Evolutionary conservation across 1,284 basidiomycete genomes (phyloP).

Genomic region (Pulveroboletus sp.): DNA sequence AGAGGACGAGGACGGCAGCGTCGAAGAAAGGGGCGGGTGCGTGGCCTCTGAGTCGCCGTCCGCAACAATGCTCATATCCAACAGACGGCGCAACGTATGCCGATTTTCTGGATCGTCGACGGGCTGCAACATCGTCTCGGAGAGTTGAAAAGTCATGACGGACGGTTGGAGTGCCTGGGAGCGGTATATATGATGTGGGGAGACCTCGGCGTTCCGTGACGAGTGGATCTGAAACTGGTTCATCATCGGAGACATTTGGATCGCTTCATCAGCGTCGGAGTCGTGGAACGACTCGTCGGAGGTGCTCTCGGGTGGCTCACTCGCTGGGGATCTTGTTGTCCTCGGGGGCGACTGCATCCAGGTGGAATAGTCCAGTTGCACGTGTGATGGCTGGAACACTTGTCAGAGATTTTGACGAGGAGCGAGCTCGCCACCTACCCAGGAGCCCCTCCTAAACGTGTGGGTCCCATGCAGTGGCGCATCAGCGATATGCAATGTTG

Average conservation of each 20-base stretch:
- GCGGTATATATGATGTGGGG: slow-evolving; percentile 6
- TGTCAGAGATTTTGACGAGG: slow-evolving; percentile 21
- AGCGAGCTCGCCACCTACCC: slow-evolving; percentile 21
- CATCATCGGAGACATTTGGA: slow-evolving; percentile 37
- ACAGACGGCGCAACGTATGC: slow-evolving; percentile 18
- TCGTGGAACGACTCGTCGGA: slow-evolving; percentile 37
- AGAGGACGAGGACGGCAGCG: slow-evolving; percentile 4
- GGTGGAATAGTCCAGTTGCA: slow-evolving; percentile 17
- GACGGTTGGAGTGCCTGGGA: slow-evolving; percentile 27
- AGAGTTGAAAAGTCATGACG: slow-evolving; percentile 37
- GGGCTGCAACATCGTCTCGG: slow-evolving; percentile 26
- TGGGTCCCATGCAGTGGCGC: slow-evolving; percentile 17
- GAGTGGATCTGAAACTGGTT: slow-evolving; percentile 34
- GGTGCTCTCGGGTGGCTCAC: slow-evolving; percentile 35
- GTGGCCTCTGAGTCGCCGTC: slow-evolving; percentile 17
- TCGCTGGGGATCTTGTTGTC: slow-evolving; percentile 31
- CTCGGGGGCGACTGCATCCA: slow-evolving; percentile 22
- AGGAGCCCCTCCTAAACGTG: slow-evolving; percentile 27
- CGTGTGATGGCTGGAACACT: slow-evolving; percentile 21
- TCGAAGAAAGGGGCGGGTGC: slow-evolving; percentile 6
- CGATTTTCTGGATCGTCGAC: slow-evolving; percentile 35
- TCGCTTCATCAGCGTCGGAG: slow-evolving; percentile 34
- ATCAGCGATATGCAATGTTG: slow-evolving; percentile 16
- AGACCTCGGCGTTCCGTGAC: slow-evolving; percentile 9
- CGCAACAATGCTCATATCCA: slow-evolving; percentile 21